phyloP scores from a whole-genome alignment of 495 filamentous ascomycete genomes.

The Neurospora sp. region DNA sequence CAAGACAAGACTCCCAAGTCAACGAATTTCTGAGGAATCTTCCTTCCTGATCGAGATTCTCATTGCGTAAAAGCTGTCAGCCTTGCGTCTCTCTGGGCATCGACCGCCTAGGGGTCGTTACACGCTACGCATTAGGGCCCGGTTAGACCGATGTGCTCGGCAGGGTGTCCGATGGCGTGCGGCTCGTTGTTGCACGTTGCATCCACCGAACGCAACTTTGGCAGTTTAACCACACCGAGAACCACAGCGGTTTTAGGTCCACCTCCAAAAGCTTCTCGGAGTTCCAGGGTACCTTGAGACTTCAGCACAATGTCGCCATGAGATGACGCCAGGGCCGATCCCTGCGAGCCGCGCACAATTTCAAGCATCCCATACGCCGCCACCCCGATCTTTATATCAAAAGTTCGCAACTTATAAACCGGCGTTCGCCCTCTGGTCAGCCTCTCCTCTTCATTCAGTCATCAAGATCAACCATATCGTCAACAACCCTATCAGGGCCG shows the following conservation, averaged over 20 bases:
- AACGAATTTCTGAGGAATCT: not conserved
- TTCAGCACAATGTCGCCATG: not conserved
- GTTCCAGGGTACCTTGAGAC: not conserved
- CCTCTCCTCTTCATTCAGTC: not conserved
- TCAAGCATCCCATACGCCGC: not conserved
- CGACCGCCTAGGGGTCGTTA: not conserved
- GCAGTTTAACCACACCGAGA: not conserved
- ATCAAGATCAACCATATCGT: not conserved
- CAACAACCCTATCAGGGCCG: not conserved
- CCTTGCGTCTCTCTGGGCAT: not conserved
- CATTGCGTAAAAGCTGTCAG: not conserved
- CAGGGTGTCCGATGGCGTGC: not conserved
- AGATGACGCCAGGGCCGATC: not conserved
- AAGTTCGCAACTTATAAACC: constrained; percentile 1
- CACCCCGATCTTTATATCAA: not conserved
- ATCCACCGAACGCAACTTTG: not conserved
- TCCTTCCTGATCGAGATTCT: not conserved
- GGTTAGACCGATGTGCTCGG: not conserved
- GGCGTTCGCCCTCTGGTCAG: not conserved
- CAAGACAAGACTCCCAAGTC: not conserved
- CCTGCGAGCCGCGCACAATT: not conserved
- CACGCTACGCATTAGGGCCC: not conserved
- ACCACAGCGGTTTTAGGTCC: not conserved
- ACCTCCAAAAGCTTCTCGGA: not conserved
- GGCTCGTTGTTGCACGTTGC: not conserved